phyloP scores from a whole-genome alignment of 495 filamentous ascomycete species.

The Trichoderma gamsii region DNA sequence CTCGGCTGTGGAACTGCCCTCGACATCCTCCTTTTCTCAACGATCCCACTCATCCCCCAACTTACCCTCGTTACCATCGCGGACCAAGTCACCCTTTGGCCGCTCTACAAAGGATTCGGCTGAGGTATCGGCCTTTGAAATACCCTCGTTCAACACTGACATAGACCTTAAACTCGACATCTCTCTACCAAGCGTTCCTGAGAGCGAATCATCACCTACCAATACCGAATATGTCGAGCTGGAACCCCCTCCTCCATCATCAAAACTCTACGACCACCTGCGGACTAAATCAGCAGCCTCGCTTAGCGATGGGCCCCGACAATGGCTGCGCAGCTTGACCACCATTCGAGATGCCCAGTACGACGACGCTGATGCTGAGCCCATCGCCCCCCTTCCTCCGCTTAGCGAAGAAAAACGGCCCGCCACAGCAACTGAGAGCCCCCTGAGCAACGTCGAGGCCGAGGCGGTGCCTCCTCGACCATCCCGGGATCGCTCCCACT shows the following conservation, averaged over 20 bases:
- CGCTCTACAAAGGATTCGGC: slow-evolving; percentile 31
- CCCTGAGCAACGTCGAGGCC: background rate
- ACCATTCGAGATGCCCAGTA: background rate
- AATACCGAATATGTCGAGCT: background rate
- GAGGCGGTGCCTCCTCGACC: background rate
- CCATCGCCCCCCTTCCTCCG: no score
- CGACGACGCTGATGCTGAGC: background rate
- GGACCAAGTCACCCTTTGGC: slow-evolving; percentile 18
- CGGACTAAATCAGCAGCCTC: slow-evolving; percentile 2
- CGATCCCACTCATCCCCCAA: slow-evolving; percentile 32
- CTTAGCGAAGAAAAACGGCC: background rate
- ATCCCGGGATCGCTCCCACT: slow-evolving; percentile 38
- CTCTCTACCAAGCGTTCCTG: slow-evolving; percentile 26
- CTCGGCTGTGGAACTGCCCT: slow-evolving; percentile 25
- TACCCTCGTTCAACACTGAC: slow-evolving; percentile 40
- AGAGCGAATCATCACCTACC: slow-evolving; percentile 17
- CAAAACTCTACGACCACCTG: background rate
- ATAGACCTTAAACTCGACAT: slow-evolving; percentile 30
- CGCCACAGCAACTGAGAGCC: background rate
- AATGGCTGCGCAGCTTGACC: slow-evolving; percentile 1
- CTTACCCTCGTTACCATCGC: slow-evolving; percentile 22
- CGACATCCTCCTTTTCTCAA: slow-evolving; percentile 28
- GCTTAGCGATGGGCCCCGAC: background rate
- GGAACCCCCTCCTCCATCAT: background rate
- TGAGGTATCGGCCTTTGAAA: slow-evolving; percentile 35